These are phyloP conservation scores for Aspergillus tamarii DNA, from an alignment of 2,329 filamentous ascomycete genomes.

Conservation along the genomic window DNA sequence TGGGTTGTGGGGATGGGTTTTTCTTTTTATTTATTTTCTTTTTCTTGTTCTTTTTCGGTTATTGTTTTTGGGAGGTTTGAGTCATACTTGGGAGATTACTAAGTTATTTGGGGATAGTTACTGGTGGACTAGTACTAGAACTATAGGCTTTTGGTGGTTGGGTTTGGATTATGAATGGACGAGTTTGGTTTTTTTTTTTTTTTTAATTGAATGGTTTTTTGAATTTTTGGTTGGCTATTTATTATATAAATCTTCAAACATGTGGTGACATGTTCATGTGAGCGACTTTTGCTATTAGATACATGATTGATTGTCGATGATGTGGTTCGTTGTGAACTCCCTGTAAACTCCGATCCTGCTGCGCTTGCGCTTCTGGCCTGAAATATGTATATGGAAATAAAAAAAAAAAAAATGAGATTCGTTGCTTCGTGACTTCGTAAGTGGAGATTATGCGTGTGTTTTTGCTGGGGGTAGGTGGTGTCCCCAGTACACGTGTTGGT, in stretches of 20 bases:
- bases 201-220: no score
- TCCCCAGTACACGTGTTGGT: background rate
- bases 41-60: background rate
- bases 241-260: background rate
- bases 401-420: background rate
- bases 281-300: background rate
- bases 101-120: no score
- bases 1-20: background rate
- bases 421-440: conserved; percentile 1
- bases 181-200: no score
- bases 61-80: no score
- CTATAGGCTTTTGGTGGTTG: no score
- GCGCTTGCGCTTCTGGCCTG: background rate
- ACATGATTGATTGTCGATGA: background rate
- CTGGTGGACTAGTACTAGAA: no score
- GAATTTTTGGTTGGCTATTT: background rate
- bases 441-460: conserved; percentile 1
- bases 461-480: background rate
- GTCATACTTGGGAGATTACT: no score
- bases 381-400: background rate
- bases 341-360: conserved; percentile 1
- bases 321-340: background rate
- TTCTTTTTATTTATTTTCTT: background rate
- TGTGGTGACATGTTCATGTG: background rate
- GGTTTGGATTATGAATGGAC: no score